Base-by-base conservation (phyloP, 805 yeast genomes). In the Saccharomycopsis sp. region DNA sequence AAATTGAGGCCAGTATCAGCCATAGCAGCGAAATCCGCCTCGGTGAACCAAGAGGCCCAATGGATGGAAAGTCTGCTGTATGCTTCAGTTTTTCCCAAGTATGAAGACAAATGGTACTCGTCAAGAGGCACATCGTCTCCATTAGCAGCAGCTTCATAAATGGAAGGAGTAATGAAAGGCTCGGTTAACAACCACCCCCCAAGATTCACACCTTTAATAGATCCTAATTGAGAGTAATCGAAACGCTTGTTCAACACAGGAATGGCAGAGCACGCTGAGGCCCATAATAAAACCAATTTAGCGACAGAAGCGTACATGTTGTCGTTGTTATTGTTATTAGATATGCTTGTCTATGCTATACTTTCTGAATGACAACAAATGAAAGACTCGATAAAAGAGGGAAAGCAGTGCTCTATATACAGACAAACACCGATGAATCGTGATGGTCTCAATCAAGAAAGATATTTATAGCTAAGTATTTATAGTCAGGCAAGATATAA, bases 131-230 rank as follows among this genome's bases (percentile, higher is more conserved):
- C 75, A 22, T 68, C 56, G 17, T 66, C 68, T 41, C 63, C 63
- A 8, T 75, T 70, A 51, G 70, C 70, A 47, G 75, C 74, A 3
- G 72, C 72, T 22, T 77, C 73, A 64, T 81, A 85, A 47, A 86
- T 68, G 1, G 86, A 78, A 0, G 91, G 90, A 0, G 86, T 84
- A 60, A 86, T 85, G 63, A 78, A 86, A 1, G 91, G 89, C 67
- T 86, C 90, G 7, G 85, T 71, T 0, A 85, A 81, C 24, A 85
- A 72, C 92, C 91, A 86, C 5, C 90, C 90, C 35, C 91, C 92
- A 14, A 86, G 65, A 25, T 81, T 77, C 14, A 83, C 79, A 50
- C 85, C 85, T 56, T 64, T 62, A 22, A 68, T 35, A 22, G 53
- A 14, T 20, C 54, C 62, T 20, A 56, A 44, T 29, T 62, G 24